Evolutionary conservation across 2,329 filamentous ascomycete species (phyloP).

Genomic region (Beauveria medogensis): DNA sequence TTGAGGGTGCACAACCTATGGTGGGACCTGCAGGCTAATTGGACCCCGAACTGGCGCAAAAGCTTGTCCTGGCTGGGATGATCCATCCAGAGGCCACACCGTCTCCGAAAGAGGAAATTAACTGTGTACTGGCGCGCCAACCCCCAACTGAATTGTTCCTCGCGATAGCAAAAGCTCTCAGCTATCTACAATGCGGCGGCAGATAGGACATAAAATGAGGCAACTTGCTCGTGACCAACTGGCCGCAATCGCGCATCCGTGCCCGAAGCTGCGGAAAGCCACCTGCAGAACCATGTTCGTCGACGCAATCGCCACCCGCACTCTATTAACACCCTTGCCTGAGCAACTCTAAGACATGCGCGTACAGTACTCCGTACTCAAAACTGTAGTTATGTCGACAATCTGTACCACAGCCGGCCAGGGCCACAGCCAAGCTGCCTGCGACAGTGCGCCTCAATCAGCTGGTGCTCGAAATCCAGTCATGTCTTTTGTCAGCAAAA

Average conservation of each 20-base stretch:
- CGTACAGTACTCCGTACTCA: background rate
- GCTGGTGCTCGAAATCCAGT: too few relatives aligned
- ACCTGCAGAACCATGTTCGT: background rate
- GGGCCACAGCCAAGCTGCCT: background rate
- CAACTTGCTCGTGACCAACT: background rate
- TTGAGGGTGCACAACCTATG: background rate
- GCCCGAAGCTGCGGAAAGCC: background rate
- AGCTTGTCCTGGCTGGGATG: background rate
- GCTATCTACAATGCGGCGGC: background rate
- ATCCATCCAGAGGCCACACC: conserved; percentile 9
- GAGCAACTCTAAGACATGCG: background rate
- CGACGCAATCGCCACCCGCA: background rate
- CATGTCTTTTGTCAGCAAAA: background rate
- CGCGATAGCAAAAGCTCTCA: background rate
- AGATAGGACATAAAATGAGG: background rate
- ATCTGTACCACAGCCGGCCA: background rate
- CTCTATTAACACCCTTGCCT: background rate
- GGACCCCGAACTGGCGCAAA: background rate
- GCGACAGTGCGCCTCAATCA: background rate
- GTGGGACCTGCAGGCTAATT: conserved; percentile 3
- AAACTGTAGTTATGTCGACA: background rate
- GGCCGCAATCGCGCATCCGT: background rate
- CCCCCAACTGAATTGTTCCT: background rate
- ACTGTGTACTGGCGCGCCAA: background rate
- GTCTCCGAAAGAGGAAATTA: conserved; percentile 11